Evolutionary conservation across 2,329 filamentous ascomycete genomes (phyloP), one percentile per base, ranked within the genome.

Genomic region (Ceratocystis papillata): DNA sequence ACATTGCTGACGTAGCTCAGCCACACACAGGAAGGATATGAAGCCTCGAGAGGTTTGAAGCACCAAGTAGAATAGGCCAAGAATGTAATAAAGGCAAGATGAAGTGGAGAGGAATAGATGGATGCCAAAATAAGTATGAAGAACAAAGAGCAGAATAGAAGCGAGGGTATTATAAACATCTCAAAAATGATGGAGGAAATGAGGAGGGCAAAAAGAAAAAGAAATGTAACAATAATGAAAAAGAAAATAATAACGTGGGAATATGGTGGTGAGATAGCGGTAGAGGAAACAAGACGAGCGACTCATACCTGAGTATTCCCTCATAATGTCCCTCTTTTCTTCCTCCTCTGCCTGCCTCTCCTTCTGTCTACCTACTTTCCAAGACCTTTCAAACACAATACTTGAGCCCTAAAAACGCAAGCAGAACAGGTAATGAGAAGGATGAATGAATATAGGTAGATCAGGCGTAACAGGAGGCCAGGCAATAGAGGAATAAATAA

Each of bases 401-500:
- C 28, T 33, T n/a, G 12, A 41, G 28, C 28, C 7, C 2, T 2
- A 1, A n/a, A 10, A 12, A 3, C 17, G 12, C 5, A 33, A 59
- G 12, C n/a, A 7, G n/a, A 59, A 37, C 17, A 33, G 53, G 15
- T 20, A 33, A 7, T 59, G 48, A 57, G 28, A 59, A 41, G 37
- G 8, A 37, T 22, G 15, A 37, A 44, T 46, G 33, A 48, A 46
- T 59, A 41, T 53, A 66, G 48, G 45, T 30, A 64, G 37, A 62
- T 25, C 15, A 41, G 61, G 30, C 66, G 55, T 55, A 5, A 59
- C 25, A 8, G 60, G 8, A 67, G 33, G 61, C 60, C 65, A 63
- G 44, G 50, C 30, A 64, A 61, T 64, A 65, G 68, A 63, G 63
- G 57, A 60, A 66, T 55, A 22, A 65, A 64, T 22, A 48, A 60